Conservation (phyloP, 352 stramenopile species). For the Globisporangium emineosum region DNA sequence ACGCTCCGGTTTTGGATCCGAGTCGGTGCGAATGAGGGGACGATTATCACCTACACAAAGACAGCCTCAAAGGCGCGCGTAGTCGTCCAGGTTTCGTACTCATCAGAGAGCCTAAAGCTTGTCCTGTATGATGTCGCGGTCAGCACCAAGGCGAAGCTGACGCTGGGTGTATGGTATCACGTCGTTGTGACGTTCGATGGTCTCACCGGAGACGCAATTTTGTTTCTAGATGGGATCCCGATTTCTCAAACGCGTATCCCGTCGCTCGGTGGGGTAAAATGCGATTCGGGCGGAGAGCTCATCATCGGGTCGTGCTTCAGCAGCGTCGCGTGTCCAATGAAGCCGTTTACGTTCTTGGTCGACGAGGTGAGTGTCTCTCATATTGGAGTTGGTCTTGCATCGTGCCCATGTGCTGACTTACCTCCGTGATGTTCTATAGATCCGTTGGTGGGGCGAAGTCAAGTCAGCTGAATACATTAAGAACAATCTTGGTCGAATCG, state of each 20-base stretch:
- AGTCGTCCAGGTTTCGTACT: constrained; percentile 11
- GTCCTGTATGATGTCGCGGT: constrained; percentile 9
- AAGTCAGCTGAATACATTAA: constrained; percentile 9
- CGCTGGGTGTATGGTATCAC: constrained; percentile 7
- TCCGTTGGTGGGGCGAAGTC: constrained; percentile 12
- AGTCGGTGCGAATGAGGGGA: constrained; percentile 17
- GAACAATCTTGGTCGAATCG: constrained; percentile 7
- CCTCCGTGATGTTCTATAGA: not conserved
- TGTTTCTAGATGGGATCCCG: constrained; percentile 4
- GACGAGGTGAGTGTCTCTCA: constrained; percentile 34
- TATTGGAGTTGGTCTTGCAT: not conserved
- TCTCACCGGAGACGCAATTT: not conserved
- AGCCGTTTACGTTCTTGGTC: constrained; percentile 41
- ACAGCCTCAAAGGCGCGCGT: constrained; percentile 16
- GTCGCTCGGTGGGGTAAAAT: constrained; percentile 7
- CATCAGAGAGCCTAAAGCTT: not conserved
- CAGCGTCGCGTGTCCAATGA: constrained; percentile 26
- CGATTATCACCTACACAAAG: constrained; percentile 26
- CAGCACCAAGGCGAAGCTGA: constrained; percentile 6
- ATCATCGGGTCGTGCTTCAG: constrained; percentile 42
- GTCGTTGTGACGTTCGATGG: constrained; percentile 8
- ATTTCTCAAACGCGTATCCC: constrained; percentile 4
- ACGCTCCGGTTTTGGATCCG: constrained; percentile 31
- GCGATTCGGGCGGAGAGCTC: constrained; percentile 19
- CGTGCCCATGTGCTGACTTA: not conserved